Evolutionary conservation across 2,329 filamentous ascomycete genomes (phyloP), one percentile per base, ranked within the genome.

Genomic region (Sarocladiaceae sp.): DNA sequence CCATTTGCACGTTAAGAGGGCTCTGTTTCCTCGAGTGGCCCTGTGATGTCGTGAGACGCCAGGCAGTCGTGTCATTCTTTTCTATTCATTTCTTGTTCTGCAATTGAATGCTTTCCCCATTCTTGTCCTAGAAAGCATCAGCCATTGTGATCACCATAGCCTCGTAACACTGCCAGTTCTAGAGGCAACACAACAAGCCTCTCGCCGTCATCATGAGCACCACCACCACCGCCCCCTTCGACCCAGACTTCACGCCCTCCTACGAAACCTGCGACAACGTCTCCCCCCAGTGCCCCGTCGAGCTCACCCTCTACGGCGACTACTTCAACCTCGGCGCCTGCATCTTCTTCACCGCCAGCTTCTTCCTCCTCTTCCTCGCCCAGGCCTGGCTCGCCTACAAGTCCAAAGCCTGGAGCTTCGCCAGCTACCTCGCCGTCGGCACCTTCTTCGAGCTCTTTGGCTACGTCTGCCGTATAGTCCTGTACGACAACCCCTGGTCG

Each of bases 371-470:
- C 26, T 53, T 60, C 16, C 27, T 66, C 45, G 53, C 53, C 1
- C 64, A 67, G 42, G 35, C 61, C 2, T 51, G 53, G 39, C 51
- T 66, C 2, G 64, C 59, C 3, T 47, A 60, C 18, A 53, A 53
- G 24, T 61, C 62, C 23, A 57, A 59, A 16, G 62, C 63, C 2
- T 73, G 69, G 55, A 65, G 63, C 1, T 57, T 63, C 24, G 63
- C 61, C 7, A 53, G 67, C 3, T 54, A 50, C 48, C 50, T 58
- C 9, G 58, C 54, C 3, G 53, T 67, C 10, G 69, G 66, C 1
- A 65, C 61, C 7, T 50, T 66, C 3, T 58, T 64, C 23, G 69
- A 72, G 51, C 46, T 62, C 16, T 54, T 68, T 9, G 68, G 68
- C 4, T 71, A 70, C 39, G 60, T 53, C 9, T 67, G 65, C 9